Percentiles rank a stretch among this genome's conserved stretches.
These are phyloP conservation scores for Raddia distichophylla DNA, from an alignment of 176 grass and related monocot species.

Conservation along the genomic window DNA sequence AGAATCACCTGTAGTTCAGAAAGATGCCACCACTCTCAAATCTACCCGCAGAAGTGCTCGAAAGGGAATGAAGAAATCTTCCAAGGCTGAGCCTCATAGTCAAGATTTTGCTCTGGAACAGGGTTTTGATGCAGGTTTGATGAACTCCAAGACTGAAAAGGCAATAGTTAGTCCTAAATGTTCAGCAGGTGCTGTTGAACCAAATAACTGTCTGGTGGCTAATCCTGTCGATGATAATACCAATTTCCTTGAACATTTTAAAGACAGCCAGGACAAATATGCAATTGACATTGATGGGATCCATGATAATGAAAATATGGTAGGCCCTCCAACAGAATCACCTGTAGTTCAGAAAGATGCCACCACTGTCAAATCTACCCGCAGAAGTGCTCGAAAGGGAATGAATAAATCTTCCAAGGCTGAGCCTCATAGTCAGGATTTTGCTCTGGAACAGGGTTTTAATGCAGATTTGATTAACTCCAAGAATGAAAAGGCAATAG, in stretches of 20 bases:
- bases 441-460: conserved; percentile 26
- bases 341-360: conserved; percentile 35
- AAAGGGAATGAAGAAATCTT: conserved; percentile 52
- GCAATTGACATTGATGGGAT: background rate
- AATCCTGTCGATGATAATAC: conserved; percentile 34
- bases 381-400: conserved; percentile 40
- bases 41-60: conserved; percentile 29
- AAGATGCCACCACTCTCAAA: conserved; percentile 32
- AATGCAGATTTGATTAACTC: conserved; percentile 37
- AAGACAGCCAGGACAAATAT: conserved; percentile 34
- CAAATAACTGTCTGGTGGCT: background rate
- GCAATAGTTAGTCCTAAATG: conserved; percentile 32
- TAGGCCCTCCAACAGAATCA: conserved; percentile 16
- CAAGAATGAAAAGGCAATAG: conserved; percentile 13
- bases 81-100: conserved; percentile 44
- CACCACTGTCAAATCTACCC: conserved; percentile 10
- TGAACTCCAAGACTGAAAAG: conserved; percentile 15
- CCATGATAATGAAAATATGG: conserved; percentile 35
- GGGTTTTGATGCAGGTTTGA: conserved; percentile 38
- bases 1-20: conserved; percentile 23
- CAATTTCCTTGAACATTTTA: conserved; percentile 37
- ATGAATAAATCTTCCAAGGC: conserved; percentile 49
- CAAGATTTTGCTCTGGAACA: conserved; percentile 35
- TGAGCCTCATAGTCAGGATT: conserved; percentile 48
- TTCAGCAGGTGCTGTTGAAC: conserved; percentile 39